Evolutionary conservation across 345 rosid genomes (phyloP).

Genomic region (Luvunga scandens): DNA sequence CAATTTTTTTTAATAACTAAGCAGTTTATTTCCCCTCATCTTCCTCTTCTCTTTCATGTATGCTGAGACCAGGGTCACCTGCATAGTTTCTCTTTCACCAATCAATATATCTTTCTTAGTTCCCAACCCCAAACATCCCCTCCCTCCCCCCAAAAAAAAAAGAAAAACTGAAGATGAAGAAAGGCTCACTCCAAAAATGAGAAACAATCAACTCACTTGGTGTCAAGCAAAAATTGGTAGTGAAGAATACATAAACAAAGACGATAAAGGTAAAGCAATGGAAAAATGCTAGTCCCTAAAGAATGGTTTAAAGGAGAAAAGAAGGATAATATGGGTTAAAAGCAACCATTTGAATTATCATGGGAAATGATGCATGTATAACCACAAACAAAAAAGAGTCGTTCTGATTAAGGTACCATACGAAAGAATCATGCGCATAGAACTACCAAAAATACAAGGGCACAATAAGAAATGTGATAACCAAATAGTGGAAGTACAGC

Average conservation of each 20-base stretch:
- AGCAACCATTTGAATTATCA: not conserved
- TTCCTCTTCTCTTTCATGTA: not conserved
- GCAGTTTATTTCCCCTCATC: not conserved
- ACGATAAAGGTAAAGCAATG: no score
- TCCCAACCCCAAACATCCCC: not conserved
- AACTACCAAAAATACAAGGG: not conserved
- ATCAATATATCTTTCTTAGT: not conserved
- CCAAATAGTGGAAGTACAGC: not conserved
- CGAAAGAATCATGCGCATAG: not conserved
- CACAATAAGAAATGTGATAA: not conserved
- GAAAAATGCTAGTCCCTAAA: no score
- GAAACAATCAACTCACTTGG: not conserved
- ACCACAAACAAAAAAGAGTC: not conserved
- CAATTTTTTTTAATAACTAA: not conserved
- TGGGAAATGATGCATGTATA: not conserved
- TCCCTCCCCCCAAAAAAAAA: no score
- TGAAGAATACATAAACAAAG: not conserved
- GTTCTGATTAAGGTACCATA: not conserved
- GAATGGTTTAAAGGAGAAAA: not conserved
- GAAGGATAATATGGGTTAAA: not conserved
- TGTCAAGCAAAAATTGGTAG: not conserved
- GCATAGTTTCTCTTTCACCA: not conserved
- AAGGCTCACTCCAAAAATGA: not conserved
- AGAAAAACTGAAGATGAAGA: no score
- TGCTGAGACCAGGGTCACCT: not conserved